phyloP scores from a whole-genome alignment of 78 protist genomes.

The Trichosphaerium sp. region DNA sequence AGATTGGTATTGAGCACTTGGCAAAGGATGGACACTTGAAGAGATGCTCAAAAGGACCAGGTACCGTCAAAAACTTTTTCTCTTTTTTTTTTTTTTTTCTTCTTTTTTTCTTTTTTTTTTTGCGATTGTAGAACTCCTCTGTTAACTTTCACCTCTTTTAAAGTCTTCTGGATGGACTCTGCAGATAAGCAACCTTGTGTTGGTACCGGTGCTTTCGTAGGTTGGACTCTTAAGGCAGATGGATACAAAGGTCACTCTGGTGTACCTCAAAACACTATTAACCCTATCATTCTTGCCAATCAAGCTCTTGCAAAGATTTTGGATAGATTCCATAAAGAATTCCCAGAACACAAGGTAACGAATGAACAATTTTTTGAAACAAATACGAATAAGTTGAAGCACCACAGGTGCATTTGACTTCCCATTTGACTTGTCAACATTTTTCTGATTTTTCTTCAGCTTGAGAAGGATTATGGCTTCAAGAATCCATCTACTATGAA shows the following conservation, averaged over 20 bases:
- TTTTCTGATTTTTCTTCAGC: too few species aligned
- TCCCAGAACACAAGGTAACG: constrained; percentile 40
- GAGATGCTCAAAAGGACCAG: constrained; percentile 31
- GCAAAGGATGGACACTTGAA: constrained; percentile 31
- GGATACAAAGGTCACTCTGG: constrained; percentile 57
- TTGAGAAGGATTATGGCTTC: constrained; percentile 19
- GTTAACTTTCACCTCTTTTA: background rate
- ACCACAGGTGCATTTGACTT: too few species aligned
- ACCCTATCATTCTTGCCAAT: constrained; percentile 21
- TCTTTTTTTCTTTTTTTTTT: background rate
- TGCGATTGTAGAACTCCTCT: constrained; percentile 1
- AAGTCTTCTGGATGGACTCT: constrained; percentile 33
- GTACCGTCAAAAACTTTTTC: background rate
- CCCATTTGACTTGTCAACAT: too few species aligned
- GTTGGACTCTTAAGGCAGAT: constrained; percentile 41
- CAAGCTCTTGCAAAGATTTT: constrained; percentile 39
- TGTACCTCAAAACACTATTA: constrained; percentile 35
- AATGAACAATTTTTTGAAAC: too few species aligned
- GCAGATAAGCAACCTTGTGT: constrained; percentile 48
- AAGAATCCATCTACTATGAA: constrained; percentile 30
- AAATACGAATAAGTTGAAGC: too few species aligned
- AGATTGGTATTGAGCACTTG: constrained; percentile 48
- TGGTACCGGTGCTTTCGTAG: constrained; percentile 47
- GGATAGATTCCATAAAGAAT: constrained; percentile 34
- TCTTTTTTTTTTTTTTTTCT: background rate